A percentile compares a stretch with the other conserved stretches of the same genome.
These are phyloP conservation scores for Glonium stellatum DNA, from an alignment of 495 filamentous ascomycete genomes.

Conservation along the genomic window DNA sequence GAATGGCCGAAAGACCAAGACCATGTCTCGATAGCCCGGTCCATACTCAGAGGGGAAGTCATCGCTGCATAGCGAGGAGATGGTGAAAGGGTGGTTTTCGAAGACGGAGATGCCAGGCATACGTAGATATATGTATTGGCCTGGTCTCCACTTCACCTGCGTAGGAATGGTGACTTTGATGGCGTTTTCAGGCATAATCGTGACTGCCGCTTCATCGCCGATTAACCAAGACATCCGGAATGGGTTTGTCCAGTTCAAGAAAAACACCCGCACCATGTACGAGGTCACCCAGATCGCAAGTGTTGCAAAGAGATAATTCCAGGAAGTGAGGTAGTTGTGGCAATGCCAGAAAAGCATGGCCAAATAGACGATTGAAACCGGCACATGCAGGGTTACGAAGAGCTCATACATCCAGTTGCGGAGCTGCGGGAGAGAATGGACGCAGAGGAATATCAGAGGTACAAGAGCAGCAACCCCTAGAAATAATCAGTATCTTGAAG, in stretches of 20 bases:
- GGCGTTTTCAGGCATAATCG: constrained; percentile 80
- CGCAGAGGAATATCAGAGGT: constrained; percentile 70
- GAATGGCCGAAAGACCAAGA: constrained; percentile 84
- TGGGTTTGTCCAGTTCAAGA: constrained; percentile 82
- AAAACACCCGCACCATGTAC: constrained; percentile 42
- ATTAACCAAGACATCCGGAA: constrained; percentile 70
- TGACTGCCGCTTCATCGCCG: constrained; percentile 82
- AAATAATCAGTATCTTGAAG: constrained; percentile 8
- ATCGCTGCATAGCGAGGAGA: constrained; percentile 77
- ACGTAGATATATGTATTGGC: constrained; percentile 89
- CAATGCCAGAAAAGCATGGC: constrained; percentile 94
- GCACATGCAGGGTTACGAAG: constrained; percentile 75
- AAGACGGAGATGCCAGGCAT: constrained; percentile 86
- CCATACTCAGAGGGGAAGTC: constrained; percentile 87
- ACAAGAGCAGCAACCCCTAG: constrained; percentile 73
- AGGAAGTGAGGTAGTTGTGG: constrained; percentile 83
- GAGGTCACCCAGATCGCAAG: constrained; percentile 69
- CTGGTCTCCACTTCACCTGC: constrained; percentile 85
- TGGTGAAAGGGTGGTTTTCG: constrained; percentile 93
- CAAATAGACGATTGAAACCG: constrained; percentile 71
- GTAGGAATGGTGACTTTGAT: constrained; percentile 92
- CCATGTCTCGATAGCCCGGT: constrained; percentile 78
- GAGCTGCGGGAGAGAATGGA: constrained; percentile 70
- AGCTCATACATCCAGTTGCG: constrained; percentile 67
- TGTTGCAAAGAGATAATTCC: constrained; percentile 82